These are phyloP conservation scores for Candida anutae DNA, from an alignment of 1,139 yeast species.

Conservation along the genomic window DNA sequence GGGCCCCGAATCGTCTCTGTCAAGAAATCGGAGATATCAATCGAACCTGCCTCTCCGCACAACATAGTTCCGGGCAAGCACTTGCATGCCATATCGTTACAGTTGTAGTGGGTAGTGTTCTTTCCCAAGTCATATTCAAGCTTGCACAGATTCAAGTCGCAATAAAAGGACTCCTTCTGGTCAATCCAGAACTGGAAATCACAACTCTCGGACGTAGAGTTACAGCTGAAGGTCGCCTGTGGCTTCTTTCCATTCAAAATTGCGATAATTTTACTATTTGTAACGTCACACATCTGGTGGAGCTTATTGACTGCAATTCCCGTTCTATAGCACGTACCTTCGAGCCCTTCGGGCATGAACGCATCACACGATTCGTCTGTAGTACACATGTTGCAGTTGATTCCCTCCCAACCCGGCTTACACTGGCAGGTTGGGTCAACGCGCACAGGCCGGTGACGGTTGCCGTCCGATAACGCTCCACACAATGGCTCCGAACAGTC, in stretches of 20 bases:
- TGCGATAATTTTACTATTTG: conserved; percentile 75
- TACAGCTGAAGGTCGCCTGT: conserved; percentile 88
- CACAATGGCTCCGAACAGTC: conserved; percentile 89
- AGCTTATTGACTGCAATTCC: conserved; percentile 77
- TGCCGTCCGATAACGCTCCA: conserved; percentile 67
- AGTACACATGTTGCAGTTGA: conserved; percentile 83
- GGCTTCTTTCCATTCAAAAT: conserved; percentile 77
- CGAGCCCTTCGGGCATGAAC: conserved; percentile 80
- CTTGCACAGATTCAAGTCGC: conserved; percentile 68
- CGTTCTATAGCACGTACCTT: conserved; percentile 85
- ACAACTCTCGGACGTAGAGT: conserved; percentile 57
- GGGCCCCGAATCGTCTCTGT: conserved; percentile 90
- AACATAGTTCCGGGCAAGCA: conserved; percentile 90
- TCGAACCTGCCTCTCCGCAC: conserved; percentile 90
- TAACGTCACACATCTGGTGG: conserved; percentile 92
- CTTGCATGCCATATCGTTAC: conserved; percentile 70
- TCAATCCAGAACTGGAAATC: conserved; percentile 96
- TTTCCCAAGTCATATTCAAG: conserved; percentile 56
- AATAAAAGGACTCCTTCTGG: conserved; percentile 79
- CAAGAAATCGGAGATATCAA: conserved; percentile 87
- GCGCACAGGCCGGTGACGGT: conserved; percentile 54
- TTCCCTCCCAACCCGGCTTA: conserved; percentile 84
- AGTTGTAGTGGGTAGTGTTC: conserved; percentile 69
- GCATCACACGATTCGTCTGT: conserved; percentile 70
- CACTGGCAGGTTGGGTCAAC: conserved; percentile 57